These are phyloP conservation scores for Brasilioporus rufonigricans DNA, from an alignment of 768 basidiomycete species.

Conservation along the genomic window DNA sequence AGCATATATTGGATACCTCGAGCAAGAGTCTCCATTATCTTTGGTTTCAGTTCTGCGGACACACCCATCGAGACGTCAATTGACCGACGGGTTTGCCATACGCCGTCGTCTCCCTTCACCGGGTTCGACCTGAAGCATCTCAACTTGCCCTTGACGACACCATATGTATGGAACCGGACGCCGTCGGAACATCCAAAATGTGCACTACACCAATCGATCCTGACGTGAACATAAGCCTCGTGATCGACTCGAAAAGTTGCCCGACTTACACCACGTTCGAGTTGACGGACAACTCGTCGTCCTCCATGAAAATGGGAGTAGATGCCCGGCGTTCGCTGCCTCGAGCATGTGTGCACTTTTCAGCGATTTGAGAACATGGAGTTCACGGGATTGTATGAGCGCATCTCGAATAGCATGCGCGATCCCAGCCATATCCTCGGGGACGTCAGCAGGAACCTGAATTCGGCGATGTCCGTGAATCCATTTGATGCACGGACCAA, in stretches of 20 bases:
- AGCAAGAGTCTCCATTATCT: background rate
- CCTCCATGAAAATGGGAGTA: background rate
- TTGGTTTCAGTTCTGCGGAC: background rate
- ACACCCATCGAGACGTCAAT: background rate
- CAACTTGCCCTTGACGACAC: background rate
- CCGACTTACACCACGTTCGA: constrained; percentile 16
- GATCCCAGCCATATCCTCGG: constrained; percentile 16
- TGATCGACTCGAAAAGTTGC: background rate
- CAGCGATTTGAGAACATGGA: constrained; percentile 10
- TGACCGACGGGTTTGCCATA: background rate
- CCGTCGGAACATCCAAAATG: background rate
- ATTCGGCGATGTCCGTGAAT: background rate
- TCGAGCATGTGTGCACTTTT: constrained; percentile 13
- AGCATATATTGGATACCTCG: background rate
- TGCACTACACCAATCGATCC: too few relatives aligned
- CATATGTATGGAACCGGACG: background rate
- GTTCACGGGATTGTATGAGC: constrained; percentile 6
- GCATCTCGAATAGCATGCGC: constrained; percentile 15
- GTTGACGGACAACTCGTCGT: constrained; percentile 11
- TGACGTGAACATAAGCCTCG: background rate
- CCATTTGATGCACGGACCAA: background rate
- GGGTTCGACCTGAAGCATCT: background rate
- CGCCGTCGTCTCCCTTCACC: background rate
- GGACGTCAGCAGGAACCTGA: constrained; percentile 10
- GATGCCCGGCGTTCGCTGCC: constrained; percentile 11